Base-by-base conservation (phyloP, 495 filamentous ascomycete species). In the Bombardia bombarda region DNA sequence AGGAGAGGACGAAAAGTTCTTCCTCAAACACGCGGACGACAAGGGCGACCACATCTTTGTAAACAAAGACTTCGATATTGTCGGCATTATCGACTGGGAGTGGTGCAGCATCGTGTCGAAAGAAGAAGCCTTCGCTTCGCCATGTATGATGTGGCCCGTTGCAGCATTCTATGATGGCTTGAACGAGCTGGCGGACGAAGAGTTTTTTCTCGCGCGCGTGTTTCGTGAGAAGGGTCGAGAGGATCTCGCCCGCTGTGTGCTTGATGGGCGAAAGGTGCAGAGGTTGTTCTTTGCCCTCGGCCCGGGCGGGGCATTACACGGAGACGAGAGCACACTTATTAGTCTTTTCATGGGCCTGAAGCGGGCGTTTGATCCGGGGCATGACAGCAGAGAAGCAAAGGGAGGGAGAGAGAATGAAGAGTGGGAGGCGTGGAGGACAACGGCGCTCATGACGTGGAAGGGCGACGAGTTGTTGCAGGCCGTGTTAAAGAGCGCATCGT, bases 31-130 rank as follows among this genome's bases (percentile, higher is more conserved):
- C 28, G 3, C 40, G 18, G 40, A 42, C 40, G 40, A 42, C 17
- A 42, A 42, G 30, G 40, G 40, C 18, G 40, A 42, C 12, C 40
- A 42, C 26, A 42, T 42, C 28, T 16, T 42, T 3, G 40, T 42
- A 16, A 24, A 42, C 30, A 28, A 14, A 17, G 40, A 32, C 40
- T 42, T 42, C 40, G 20, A 42, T 19, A 42, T 42, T 20, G 40
- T 42, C 16, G 40, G 40, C 18, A 14, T 42, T 17, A 42, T 42
- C 40, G 30, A 42, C 30, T 42, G 40, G 40, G 40, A 42, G 40
- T 42, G 40, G 40, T 22, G 17, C 26, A 5, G 18, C 26, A 42
- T 28, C 17, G 40, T 14, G 17, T 42, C 40, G n/a, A 32, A 24
- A n/a, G 40, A 42, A 14, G 28, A 32, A 17, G 30, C 30, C 26